Conservation (phyloP, 2,329 filamentous ascomycete species). For the Graphilbum fragrans region DNA sequence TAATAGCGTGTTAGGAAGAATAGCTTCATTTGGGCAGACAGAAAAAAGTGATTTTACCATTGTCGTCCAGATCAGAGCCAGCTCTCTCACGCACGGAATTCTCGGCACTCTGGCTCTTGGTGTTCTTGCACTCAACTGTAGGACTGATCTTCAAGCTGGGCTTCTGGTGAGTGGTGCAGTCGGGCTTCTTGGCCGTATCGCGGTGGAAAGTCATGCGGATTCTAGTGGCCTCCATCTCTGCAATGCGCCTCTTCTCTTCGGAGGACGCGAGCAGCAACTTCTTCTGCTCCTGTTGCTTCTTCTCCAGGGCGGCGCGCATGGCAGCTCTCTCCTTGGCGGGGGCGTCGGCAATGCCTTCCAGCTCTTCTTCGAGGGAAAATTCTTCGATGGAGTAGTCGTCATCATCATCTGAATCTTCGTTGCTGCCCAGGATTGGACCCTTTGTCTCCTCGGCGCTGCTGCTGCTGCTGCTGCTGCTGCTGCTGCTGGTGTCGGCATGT, state of each 20-base stretch:
- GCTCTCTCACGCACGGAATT: too few relatives aligned
- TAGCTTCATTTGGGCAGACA: too few relatives aligned
- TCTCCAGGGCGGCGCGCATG: conserved; percentile 4
- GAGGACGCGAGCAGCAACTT: conserved; percentile 1
- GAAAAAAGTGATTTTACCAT: too few relatives aligned
- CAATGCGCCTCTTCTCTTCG: conserved; percentile 4
- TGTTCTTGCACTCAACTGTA: too few relatives aligned
- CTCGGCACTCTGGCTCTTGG: too few relatives aligned
- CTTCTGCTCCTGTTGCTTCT: background rate
- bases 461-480: background rate
- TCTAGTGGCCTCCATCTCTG: conserved; percentile 2
- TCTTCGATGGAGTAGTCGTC: conserved; percentile 1
- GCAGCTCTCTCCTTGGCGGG: conserved; percentile 2
- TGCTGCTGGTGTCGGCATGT: background rate
- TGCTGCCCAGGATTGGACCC: background rate
- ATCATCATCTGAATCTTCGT: background rate
- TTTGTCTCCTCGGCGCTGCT: background rate
- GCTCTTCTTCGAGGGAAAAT: conserved; percentile 10
- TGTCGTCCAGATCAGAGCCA: too few relatives aligned
- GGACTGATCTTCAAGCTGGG: too few relatives aligned
- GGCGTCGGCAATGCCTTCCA: conserved; percentile 9
- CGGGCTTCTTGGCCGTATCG: too few relatives aligned
- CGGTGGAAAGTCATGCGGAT: background rate
- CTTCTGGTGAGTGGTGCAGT: too few relatives aligned
- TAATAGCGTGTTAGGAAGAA: too few relatives aligned